phyloP scores from a whole-genome alignment of 768 basidiomycete genomes.

The Lyophyllum atratum region DNA sequence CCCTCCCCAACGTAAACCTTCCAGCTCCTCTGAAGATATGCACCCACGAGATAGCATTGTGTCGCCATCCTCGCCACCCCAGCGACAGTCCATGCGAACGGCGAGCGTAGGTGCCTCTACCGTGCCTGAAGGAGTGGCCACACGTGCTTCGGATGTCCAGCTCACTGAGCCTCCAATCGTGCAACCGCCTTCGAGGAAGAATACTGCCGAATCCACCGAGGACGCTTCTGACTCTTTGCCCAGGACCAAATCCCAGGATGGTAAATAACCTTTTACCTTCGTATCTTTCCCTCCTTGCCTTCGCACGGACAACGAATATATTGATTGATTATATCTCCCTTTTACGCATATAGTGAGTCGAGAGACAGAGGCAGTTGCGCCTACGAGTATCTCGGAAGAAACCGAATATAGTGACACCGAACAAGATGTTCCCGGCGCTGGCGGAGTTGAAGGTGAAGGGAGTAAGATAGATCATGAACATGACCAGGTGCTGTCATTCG shows the following conservation, averaged over 20 bases:
- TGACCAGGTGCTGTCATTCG: constrained; percentile 1
- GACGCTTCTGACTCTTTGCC: not conserved
- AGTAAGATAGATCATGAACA: constrained; percentile 12
- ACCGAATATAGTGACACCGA: constrained; percentile 12
- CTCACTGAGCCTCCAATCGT: not conserved
- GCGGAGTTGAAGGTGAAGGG: constrained; percentile 3
- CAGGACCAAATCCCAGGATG: constrained; percentile 18
- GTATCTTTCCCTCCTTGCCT: constrained; percentile 17
- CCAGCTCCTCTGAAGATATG: constrained; percentile 15
- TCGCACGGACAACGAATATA: constrained; percentile 17
- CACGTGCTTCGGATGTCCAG: not conserved
- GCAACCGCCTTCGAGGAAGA: constrained; percentile 3
- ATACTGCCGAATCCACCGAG: constrained; percentile 3
- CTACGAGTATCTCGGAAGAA: constrained; percentile 11
- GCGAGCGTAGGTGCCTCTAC: not conserved
- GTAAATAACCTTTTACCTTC: constrained; percentile 25
- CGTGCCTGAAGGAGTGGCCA: not conserved
- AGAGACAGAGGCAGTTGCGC: constrained; percentile 2
- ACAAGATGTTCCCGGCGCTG: constrained; percentile 1
- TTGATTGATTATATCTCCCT: constrained; percentile 29
- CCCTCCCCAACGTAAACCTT: constrained; percentile 22
- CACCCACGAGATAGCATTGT: constrained; percentile 8
- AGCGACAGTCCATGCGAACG: constrained; percentile 7
- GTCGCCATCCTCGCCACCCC: constrained; percentile 4
- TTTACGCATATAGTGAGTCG: constrained; percentile 14